These are phyloP conservation scores for Mycotypha africana DNA, from an alignment of 371 early-diverging fungal species.

Conservation along the genomic window DNA sequence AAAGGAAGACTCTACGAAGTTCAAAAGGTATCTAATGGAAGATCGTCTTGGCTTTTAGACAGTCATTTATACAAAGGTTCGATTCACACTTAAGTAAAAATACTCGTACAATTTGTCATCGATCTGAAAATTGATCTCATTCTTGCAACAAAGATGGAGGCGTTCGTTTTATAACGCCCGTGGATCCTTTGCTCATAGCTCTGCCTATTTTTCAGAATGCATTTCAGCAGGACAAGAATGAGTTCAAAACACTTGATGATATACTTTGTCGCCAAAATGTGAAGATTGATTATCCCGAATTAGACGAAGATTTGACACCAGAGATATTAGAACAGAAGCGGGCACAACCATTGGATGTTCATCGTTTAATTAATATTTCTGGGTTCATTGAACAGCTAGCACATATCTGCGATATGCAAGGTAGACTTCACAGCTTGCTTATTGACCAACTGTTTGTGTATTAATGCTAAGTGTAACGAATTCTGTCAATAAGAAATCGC, in stretches of 20 bases:
- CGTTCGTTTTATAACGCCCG: constrained; percentile 15
- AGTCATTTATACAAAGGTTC: constrained; percentile 12
- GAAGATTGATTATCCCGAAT: background rate
- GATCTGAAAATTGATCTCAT: too few species aligned
- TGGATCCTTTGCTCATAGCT: constrained; percentile 24
- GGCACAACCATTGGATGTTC: constrained; percentile 10
- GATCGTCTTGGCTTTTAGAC: constrained; percentile 15
- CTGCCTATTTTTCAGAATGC: constrained; percentile 14
- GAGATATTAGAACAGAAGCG: too few species aligned
- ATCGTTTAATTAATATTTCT: constrained; percentile 11
- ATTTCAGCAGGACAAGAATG: background rate
- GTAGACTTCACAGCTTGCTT: constrained; percentile 1
- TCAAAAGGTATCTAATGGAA: constrained; percentile 19
- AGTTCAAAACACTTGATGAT: constrained; percentile 16
- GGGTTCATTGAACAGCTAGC: constrained; percentile 11
- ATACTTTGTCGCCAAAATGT: constrained; percentile 20
- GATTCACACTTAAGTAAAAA: background rate
- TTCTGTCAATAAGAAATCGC: constrained; percentile 10
- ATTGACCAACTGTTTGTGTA: background rate
- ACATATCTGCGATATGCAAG: constrained; percentile 22
- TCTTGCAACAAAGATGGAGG: constrained; percentile 21
- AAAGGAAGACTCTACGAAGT: constrained; percentile 14
- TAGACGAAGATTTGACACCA: background rate
- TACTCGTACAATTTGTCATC: background rate
- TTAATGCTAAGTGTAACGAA: background rate